phyloP scores from a whole-genome alignment of 805 yeast species.

The Isabelozyma rhagii region DNA sequence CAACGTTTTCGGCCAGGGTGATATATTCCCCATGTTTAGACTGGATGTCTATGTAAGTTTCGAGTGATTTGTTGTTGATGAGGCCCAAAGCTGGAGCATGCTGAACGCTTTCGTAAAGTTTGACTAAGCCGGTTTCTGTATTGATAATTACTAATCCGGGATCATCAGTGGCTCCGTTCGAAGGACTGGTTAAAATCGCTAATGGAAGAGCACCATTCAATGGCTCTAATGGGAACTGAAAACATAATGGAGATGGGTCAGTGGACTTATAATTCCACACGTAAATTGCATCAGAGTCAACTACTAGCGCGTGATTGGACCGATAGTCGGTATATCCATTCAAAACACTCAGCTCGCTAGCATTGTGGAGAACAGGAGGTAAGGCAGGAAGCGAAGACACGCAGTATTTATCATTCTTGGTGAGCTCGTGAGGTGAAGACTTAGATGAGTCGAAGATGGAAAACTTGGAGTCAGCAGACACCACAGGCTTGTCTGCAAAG shows the following conservation, averaged over 20 bases:
- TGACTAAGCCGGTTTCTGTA: slow-evolving; percentile 53
- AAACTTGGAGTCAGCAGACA: not conserved
- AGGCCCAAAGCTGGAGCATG: slow-evolving; percentile 66
- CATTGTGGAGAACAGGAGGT: slow-evolving; percentile 40
- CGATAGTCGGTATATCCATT: slow-evolving; percentile 47
- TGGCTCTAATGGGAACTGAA: slow-evolving; percentile 46
- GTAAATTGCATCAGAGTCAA: slow-evolving; percentile 49
- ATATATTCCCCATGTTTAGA: slow-evolving; percentile 49
- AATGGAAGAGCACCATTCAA: slow-evolving; percentile 36
- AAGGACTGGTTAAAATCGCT: slow-evolving; percentile 57
- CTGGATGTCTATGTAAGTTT: slow-evolving; percentile 37
- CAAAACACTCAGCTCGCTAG: slow-evolving; percentile 5
- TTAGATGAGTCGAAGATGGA: not conserved
- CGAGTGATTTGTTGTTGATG: slow-evolving; percentile 42
- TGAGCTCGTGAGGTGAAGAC: slow-evolving; percentile 39
- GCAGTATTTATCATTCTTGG: slow-evolving; percentile 56
- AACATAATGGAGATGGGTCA: slow-evolving; percentile 56
- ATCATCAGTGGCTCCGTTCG: slow-evolving; percentile 44
- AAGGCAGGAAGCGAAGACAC: slow-evolving; percentile 54
- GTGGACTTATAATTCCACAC: slow-evolving; percentile 69
- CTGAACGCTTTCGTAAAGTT: slow-evolving; percentile 72
- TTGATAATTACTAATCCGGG: slow-evolving; percentile 75
- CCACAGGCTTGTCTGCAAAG: not conserved
- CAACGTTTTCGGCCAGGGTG: slow-evolving; percentile 54
- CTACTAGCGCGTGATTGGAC: slow-evolving; percentile 48